Evolutionary conservation across 2,329 filamentous ascomycete species (phyloP), one percentile per base, ranked within the genome.

Genomic region (Xylogone sp.): DNA sequence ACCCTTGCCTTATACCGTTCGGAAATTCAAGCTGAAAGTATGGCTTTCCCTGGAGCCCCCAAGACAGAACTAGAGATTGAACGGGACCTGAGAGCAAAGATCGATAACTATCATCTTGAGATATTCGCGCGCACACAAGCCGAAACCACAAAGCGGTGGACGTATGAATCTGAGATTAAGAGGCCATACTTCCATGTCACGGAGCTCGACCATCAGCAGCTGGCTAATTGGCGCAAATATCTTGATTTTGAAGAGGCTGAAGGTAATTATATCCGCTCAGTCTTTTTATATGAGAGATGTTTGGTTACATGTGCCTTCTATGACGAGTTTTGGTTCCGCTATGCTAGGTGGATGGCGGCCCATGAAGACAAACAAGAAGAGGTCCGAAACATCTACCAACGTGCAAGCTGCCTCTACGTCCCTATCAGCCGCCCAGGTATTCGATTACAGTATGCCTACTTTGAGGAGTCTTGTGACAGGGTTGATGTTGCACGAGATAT

Each of bases 311-410:
- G 90, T 63, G 93, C 94, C 16, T 87, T 95, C 59, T 97, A 99
- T 66, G 93, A 97, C 46, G 93, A 97, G 66, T 96, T 97, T 69
- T 99, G 94, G 94, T 84, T 96, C 63, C 87, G 94, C n/a, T 99
- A 96, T 69, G 90, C 88, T 16, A 80, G 93, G 42, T 99, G 94
- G 94, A 96, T 97, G 88, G 78, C 81, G 53, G 83, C 83, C 0
- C 89, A 96, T 65, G 72, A 82, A 1, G 84, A 78, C 59, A 96
- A 95, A 68, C 84, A 91, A 44, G 90, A 97, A 66, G 92, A 97
- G 65, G 86, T 93, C 5, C 87, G 94, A 52, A 92, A 90, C 68
- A 94, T 97, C 57, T 97, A 95, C 66, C 84, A 93, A 67, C 84
- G 91, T 51, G 94, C 93, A 9, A 86, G 88, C 58, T 91, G 83